Evolutionary conservation across 2,329 filamentous ascomycete genomes (phyloP).

Genomic region (Pseudovirgaria hyperparasitica): DNA sequence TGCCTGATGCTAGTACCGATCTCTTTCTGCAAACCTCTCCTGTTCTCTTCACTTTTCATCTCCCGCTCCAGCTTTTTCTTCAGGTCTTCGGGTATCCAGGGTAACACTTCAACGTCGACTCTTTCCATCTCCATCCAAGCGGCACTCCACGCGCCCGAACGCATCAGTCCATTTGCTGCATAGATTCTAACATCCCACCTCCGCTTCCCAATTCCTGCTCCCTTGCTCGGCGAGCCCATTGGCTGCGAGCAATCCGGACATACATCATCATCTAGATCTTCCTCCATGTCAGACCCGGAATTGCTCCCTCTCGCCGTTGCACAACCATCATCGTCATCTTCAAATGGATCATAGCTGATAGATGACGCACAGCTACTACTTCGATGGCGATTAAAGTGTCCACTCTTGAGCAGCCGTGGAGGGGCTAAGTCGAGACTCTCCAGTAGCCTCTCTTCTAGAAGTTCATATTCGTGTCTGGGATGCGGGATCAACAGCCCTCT

Average conservation of each 20-base stretch:
- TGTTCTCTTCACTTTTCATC: constrained; percentile 28
- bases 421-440: constrained; percentile 61
- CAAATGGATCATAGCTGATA: constrained; percentile 23
- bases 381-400: constrained; percentile 50
- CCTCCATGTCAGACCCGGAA: constrained; percentile 10
- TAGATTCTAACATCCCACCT: constrained; percentile 78
- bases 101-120: constrained; percentile 86
- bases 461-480: constrained; percentile 66
- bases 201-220: constrained; percentile 29
- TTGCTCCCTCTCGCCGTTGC: constrained; percentile 20
- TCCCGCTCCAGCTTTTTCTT: constrained; percentile 47
- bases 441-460: constrained; percentile 64
- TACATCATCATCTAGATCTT: constrained; percentile 23
- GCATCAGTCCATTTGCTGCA: constrained; percentile 89
- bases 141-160: constrained; percentile 78
- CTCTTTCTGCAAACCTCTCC: constrained; percentile 14
- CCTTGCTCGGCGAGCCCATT: constrained; percentile 22
- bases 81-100: constrained; percentile 49
- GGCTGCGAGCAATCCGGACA: constrained; percentile 37
- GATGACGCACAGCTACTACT: not conserved
- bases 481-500: constrained; percentile 66
- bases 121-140: constrained; percentile 98
- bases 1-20: constrained; percentile 16
- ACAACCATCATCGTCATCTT: constrained; percentile 19
- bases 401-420: constrained; percentile 60